Base-by-base conservation (phyloP, 805 yeast species). In the Ogataea minuta region DNA sequence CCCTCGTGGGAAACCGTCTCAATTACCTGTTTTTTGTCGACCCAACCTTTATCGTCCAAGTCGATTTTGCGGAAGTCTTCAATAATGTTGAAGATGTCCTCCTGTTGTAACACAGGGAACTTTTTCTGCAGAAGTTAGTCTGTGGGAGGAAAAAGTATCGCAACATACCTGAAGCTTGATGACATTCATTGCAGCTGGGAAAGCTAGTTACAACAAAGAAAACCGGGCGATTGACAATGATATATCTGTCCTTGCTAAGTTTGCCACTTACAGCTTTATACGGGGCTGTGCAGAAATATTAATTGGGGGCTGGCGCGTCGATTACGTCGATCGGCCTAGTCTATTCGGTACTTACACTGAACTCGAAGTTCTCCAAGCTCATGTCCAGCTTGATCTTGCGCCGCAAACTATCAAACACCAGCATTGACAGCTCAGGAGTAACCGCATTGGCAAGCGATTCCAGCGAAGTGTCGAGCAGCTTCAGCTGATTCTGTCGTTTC, bases 11-110 rank as follows among this genome's bases (percentile, higher is more conserved):
- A 78, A 27, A 89, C 79, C 3, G 89, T 77, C 59, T 88, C 90
- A 60, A 91, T 82, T 25, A 86, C 95, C 41, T 83, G 84, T 58
- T 84, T 89, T 66, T 91, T 91, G 58, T 91, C 97, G 28, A 83
- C 89, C 78, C 89, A 89, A 9, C 99, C 99, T 52, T 84, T 80
- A 56, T 91, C 99, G 31, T 91, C 95, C 23, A 81, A 52, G 55
- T 93, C 99, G 50, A 93, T 83, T 44, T 70, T 67, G 55, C 96
- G 74, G 70, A 93, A 93, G 52, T 83, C 84, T 43, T 91, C 96
- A 54, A 91, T 85, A 41, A 93, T 75, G 26, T 70, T 73, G 62
- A 91, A 90, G 33, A 93, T 70, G 49, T 90, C 97, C 50, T 85
- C 86, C 63, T 93, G 98, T 24, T 80, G 75, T 49, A 93, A 72